phyloP scores from a whole-genome alignment of 208 protist species.

The Porcisia deanei region DNA sequence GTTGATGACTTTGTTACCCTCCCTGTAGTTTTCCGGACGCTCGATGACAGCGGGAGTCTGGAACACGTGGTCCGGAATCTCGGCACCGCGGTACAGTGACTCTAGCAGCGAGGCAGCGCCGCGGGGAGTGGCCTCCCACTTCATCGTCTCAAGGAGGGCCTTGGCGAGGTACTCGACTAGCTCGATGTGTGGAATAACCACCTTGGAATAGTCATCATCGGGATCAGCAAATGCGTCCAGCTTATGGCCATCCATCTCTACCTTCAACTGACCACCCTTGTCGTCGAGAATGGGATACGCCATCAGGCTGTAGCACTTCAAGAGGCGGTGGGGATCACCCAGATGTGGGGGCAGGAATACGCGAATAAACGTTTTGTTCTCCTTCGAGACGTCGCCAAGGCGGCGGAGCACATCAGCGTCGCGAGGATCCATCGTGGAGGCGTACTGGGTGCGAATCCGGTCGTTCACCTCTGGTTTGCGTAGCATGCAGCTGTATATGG shows the following conservation, averaged over 20 bases:
- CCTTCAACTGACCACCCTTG: slow-evolving; percentile 86
- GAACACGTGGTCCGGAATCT: slow-evolving; percentile 91
- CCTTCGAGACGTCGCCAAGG: slow-evolving; percentile 78
- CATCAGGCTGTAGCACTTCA: slow-evolving; percentile 91
- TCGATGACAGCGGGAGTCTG: slow-evolving; percentile 90
- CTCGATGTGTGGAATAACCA: slow-evolving; percentile 89
- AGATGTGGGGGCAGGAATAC: slow-evolving; percentile 87
- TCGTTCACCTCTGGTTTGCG: slow-evolving; percentile 90
- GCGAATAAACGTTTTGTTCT: slow-evolving; percentile 89
- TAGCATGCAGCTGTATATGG: slow-evolving; percentile 84
- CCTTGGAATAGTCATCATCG: slow-evolving; percentile 91
- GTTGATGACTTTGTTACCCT: slow-evolving; percentile 73
- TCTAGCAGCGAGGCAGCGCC: slow-evolving; percentile 87
- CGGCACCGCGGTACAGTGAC: slow-evolving; percentile 88
- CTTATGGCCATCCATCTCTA: slow-evolving; percentile 83
- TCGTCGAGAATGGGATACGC: slow-evolving; percentile 92
- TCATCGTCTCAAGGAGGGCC: slow-evolving; percentile 87
- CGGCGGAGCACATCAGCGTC: slow-evolving; percentile 82
- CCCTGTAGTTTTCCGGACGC: slow-evolving; percentile 75
- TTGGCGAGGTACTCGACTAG: slow-evolving; percentile 86
- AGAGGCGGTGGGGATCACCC: slow-evolving; percentile 86
- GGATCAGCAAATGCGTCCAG: slow-evolving; percentile 88
- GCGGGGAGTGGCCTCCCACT: slow-evolving; percentile 87
- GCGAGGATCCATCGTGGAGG: slow-evolving; percentile 86
- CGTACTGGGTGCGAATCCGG: slow-evolving; percentile 78